Evolutionary conservation across 306 rosid species (phyloP).

Genomic region (Carpinus fangiana): DNA sequence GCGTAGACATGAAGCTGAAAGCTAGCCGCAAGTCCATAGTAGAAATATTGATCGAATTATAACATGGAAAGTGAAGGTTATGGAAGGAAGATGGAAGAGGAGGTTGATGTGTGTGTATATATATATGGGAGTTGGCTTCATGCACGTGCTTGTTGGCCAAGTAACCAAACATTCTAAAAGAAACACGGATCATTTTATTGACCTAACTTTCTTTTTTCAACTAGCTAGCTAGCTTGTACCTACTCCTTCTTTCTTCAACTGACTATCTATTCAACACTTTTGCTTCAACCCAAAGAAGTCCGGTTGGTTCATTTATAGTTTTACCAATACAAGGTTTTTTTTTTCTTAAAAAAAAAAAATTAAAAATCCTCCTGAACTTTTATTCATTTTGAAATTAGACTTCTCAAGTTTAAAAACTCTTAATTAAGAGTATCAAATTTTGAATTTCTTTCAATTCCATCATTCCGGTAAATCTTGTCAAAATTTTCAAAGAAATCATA

Average conservation of each 20-base stretch:
- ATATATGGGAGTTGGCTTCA: background rate
- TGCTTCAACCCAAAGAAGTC: background rate
- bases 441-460: no score
- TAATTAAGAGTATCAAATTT: no score
- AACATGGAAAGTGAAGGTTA: background rate
- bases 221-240: background rate
- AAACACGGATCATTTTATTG: background rate
- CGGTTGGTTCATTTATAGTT: background rate
- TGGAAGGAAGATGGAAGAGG: background rate
- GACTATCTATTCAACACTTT: background rate
- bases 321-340: no score
- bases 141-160: background rate
- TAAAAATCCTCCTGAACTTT: no score
- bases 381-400: no score
- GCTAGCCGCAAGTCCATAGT: no score
- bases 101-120: background rate
- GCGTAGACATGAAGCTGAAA: background rate
- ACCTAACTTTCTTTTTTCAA: slow-evolving; percentile 3
- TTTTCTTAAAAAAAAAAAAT: no score
- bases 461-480: no score
- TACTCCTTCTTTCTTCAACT: background rate
- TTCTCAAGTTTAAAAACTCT: no score
- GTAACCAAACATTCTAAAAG: background rate
- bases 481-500: no score
- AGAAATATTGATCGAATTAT: background rate